A percentile compares a stretch with the other conserved stretches of the same genome.
Evolutionary conservation across 306 rosid species (phyloP).

Genomic region (cucumber (Cucumis sativus)): Cucumber_9930_V3 NC_026658.2:23834001-23834500

Average conservation of each 20-base stretch:
- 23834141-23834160: background rate
- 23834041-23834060: background rate
- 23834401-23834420: slow-evolving; percentile 41
- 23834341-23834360: slow-evolving; percentile 56
- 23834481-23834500: slow-evolving; percentile 1
- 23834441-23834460: slow-evolving; percentile 30
- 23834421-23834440: slow-evolving; percentile 35
- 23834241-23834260: slow-evolving; percentile 72
- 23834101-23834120: background rate
- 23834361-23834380: slow-evolving; percentile 67
- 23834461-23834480: slow-evolving; percentile 40
- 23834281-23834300: slow-evolving; percentile 93
- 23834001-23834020: background rate
- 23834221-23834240: too few species aligned
- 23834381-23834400: slow-evolving; percentile 54
- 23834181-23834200: background rate
- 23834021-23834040: background rate
- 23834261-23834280: slow-evolving; percentile 75
- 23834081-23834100: background rate
- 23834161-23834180: background rate
- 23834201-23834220: background rate
- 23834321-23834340: slow-evolving; percentile 65
- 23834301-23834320: slow-evolving; percentile 89
- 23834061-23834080: background rate
- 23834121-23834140: background rate